Conservation (phyloP, 75 land plant genomes). For the Sequoiadendron giganteum region DNA sequence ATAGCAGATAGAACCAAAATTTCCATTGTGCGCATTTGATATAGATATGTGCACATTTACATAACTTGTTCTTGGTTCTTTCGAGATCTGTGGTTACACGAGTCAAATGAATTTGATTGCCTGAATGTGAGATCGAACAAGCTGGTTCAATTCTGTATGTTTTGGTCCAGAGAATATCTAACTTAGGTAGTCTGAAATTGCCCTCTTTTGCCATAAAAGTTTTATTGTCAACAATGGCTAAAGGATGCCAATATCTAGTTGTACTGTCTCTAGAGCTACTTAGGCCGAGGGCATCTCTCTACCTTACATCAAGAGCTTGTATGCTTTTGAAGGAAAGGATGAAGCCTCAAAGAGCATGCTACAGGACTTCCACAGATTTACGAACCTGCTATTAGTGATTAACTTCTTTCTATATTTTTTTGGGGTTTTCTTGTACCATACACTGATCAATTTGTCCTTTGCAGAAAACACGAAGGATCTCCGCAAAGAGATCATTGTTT, state of each 20-base stretch:
- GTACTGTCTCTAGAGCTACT: neutral
- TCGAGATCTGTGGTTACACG: neutral
- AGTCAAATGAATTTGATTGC: neutral
- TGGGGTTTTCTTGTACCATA: too few relatives aligned
- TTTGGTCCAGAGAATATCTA: neutral
- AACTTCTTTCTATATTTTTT: too few relatives aligned
- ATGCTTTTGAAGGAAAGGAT: neutral
- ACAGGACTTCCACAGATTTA: neutral
- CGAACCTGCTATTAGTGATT: neutral
- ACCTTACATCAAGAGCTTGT: neutral
- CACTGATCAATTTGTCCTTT: too few relatives aligned
- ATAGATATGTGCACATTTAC: neutral
- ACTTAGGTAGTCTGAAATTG: neutral
- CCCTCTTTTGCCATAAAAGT: neutral
- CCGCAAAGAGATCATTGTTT: too few relatives aligned
- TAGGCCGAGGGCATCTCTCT: neutral
- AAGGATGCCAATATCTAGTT: neutral
- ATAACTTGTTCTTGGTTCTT: neutral
- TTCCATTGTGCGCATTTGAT: constrained; percentile 17
- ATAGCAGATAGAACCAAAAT: neutral
- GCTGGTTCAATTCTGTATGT: neutral
- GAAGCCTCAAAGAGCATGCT: neutral
- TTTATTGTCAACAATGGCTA: neutral
- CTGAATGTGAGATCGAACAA: neutral
- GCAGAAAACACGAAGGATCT: too few relatives aligned